phyloP scores from a whole-genome alignment of 306 rosid species.

The Corylus heterophylla region DNA sequence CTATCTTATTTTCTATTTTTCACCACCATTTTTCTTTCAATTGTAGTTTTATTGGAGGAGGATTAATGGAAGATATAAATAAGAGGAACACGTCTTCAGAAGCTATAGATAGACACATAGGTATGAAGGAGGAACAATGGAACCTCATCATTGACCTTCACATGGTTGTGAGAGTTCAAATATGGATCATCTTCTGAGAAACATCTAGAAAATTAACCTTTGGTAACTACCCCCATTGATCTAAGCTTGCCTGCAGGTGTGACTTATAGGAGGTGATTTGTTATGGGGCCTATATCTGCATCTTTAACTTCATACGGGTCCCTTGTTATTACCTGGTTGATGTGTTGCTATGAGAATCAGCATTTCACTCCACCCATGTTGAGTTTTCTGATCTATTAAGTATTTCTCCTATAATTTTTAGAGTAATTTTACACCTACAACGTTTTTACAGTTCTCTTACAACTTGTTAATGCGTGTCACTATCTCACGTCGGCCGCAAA shows the following conservation, averaged over 20 bases:
- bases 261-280: neutral
- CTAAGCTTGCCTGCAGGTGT: neutral
- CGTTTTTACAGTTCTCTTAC: too few relatives aligned
- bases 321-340: neutral
- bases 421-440: too few relatives aligned
- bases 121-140: neutral
- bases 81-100: neutral
- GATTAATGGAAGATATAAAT: conserved; percentile 1
- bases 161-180: neutral
- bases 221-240: neutral
- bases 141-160: neutral
- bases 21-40: neutral
- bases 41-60: neutral
- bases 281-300: neutral
- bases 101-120: neutral
- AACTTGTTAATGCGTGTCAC: too few relatives aligned
- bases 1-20: neutral
- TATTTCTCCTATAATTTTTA: neutral
- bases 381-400: neutral
- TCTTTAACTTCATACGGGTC: too few relatives aligned
- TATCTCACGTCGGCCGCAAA: too few relatives aligned
- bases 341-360: neutral
- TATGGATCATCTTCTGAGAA: neutral
- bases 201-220: neutral
- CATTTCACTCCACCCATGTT: neutral